Evolutionary conservation across 108 stramenopile genomes (phyloP).

Genomic region (Cyclostephanos tholiformis): DNA sequence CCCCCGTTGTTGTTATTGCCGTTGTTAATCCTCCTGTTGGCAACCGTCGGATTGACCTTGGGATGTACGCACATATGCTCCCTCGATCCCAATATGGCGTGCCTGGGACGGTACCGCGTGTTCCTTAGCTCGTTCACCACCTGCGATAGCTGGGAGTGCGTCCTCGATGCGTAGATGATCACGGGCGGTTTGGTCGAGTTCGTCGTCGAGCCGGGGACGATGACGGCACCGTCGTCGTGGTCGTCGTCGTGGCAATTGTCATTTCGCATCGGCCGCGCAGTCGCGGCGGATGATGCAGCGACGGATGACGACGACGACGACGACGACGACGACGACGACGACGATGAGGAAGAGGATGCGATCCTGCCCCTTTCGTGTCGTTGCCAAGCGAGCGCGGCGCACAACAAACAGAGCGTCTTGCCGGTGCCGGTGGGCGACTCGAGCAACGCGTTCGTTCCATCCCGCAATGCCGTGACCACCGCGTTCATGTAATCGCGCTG

Average conservation of each 20-base stretch:
- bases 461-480: constrained; percentile 84
- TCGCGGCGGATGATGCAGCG: background rate
- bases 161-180: constrained; percentile 97
- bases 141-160: constrained; percentile 96
- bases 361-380: constrained; percentile 47
- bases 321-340: background rate
- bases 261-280: background rate
- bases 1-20: background rate
- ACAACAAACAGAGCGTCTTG: constrained; percentile 89
- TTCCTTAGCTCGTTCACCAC: constrained; percentile 93
- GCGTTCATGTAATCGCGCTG: constrained; percentile 93
- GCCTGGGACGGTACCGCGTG: constrained; percentile 91
- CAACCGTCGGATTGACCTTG: constrained; percentile 68
- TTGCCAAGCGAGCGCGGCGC: constrained; percentile 86
- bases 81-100: constrained; percentile 92
- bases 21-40: constrained; percentile 28
- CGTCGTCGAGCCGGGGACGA: background rate
- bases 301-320: background rate
- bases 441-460: constrained; percentile 75
- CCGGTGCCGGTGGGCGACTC: constrained; percentile 95
- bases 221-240: background rate
- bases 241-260: constrained; percentile 12
- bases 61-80: constrained; percentile 98
- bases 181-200: constrained; percentile 47
- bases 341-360: background rate